phyloP scores from a whole-genome alignment of 2,329 filamentous ascomycete species.

The Coniochaeta ligniaria region DNA sequence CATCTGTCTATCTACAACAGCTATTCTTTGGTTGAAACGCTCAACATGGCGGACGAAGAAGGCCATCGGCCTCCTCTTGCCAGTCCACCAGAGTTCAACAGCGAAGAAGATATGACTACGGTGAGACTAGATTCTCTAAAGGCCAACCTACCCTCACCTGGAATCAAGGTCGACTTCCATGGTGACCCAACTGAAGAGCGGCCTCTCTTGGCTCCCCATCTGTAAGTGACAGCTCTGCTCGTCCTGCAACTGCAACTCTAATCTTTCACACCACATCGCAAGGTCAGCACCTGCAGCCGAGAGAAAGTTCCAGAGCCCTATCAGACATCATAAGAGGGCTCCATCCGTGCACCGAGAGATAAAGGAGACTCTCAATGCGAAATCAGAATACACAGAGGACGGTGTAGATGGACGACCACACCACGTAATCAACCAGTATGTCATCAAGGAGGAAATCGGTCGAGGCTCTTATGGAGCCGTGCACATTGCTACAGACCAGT shows the following conservation, averaged over 20 bases:
- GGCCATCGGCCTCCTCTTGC: background rate
- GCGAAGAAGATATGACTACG: background rate
- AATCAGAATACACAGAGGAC: constrained; percentile 78
- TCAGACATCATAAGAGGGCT: constrained; percentile 50
- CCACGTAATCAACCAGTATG: constrained; percentile 90
- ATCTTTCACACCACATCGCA: background rate
- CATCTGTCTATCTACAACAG: background rate
- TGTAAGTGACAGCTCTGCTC: constrained; percentile 29
- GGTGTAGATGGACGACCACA: constrained; percentile 74
- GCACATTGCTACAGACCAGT: constrained; percentile 83
- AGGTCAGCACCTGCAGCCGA: constrained; percentile 36
- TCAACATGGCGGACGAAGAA: background rate
- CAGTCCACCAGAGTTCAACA: constrained; percentile 3
- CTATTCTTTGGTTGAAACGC: background rate
- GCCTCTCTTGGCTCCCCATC: constrained; percentile 26
- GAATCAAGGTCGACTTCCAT: constrained; percentile 28
- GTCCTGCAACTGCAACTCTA: background rate
- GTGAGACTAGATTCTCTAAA: constrained; percentile 8
- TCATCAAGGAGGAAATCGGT: constrained; percentile 93
- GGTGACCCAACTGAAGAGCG: constrained; percentile 17
- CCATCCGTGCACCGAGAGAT: constrained; percentile 51
- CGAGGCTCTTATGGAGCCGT: constrained; percentile 92
- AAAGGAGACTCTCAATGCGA: constrained; percentile 84
- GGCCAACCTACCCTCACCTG: constrained; percentile 25
- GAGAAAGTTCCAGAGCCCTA: constrained; percentile 40